Evolutionary conservation across 345 rosid species (phyloP).

Genomic region (Zanthoxylum bungeanum): DNA sequence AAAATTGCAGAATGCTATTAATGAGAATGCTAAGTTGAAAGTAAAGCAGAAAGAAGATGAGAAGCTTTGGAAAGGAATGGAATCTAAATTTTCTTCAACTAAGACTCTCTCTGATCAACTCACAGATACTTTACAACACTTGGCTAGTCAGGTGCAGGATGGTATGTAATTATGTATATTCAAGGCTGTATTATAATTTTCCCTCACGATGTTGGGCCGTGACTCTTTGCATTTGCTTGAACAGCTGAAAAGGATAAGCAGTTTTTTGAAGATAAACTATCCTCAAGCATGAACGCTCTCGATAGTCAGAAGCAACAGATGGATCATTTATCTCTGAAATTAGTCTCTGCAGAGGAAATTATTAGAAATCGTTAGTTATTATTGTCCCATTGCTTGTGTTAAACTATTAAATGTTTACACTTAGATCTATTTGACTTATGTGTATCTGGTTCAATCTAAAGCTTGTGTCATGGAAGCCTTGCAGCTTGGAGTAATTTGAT

Average conservation of each 20-base stretch:
- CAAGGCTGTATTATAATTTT: background rate
- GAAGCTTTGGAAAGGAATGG: constrained; percentile 91
- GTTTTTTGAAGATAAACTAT: constrained; percentile 44
- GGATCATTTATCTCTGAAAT: constrained; percentile 40
- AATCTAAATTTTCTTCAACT: constrained; percentile 83
- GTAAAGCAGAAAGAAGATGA: constrained; percentile 89
- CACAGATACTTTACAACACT: constrained; percentile 74
- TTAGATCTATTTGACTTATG: constrained; percentile 10
- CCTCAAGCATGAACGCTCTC: constrained; percentile 35
- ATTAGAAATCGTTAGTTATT: constrained; percentile 52
- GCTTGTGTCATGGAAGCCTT: background rate
- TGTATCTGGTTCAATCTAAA: background rate
- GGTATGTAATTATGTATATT: constrained; percentile 39
- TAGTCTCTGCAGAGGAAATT: constrained; percentile 48
- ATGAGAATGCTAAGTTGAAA: constrained; percentile 86
- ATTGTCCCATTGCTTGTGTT: background rate
- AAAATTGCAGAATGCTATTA: constrained; percentile 79
- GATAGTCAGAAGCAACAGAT: constrained; percentile 47
- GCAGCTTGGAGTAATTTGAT: constrained; percentile 11
- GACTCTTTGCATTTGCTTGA: constrained; percentile 22
- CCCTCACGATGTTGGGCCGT: constrained; percentile 5
- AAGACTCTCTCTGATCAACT: constrained; percentile 76
- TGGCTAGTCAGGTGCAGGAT: constrained; percentile 77
- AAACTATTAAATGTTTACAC: background rate
- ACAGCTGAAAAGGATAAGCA: constrained; percentile 69